Base-by-base conservation (phyloP, 768 basidiomycete genomes). In the Leccinum rimulosum region DNA sequence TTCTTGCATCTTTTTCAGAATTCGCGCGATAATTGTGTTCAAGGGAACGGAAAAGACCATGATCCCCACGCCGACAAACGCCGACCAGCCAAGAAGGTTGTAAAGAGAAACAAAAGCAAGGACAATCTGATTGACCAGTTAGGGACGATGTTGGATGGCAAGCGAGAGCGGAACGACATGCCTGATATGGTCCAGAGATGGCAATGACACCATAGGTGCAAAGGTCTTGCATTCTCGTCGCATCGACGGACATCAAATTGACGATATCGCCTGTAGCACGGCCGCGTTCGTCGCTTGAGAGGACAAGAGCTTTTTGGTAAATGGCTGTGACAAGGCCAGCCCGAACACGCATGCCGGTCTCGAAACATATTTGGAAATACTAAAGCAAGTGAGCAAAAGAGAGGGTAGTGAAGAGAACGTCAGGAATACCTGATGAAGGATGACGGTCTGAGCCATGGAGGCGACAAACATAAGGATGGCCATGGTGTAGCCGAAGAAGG, bases 321-420 rank as follows among this genome's bases (percentile, higher is more conserved):
- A 97, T 93, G 4, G 80, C 83, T 1, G 87, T 86, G 14, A 98
- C 85, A 22, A 98, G 82, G 0, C 95, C 95, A 0, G 92, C 89
- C 30, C 94, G 87, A 48, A 97, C 83, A n/a, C 95, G 87, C 95
- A 96, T 96, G 8, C 93, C 93, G 10, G 89, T 91, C 67, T 89
- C 85, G 68, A 83, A 91, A 50, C 87, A 86, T 3, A 82, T 79
- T 74, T 95, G 90, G 73, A 96, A 95, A 72, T 95, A 96, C 87
- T 91, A 61, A 28, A 52, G 19, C 2, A 10, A 11, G 19, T 45
- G 43, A 45, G 43, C 4, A 19, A 19, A 36, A 9, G 11, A 8
- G 10, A n/a, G 6, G 14, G 64, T 12, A 65, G 48, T 14, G 5
- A 28, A 4, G 12, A 3, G 2, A 3, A 7, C 22, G 22, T 8